Conservation (phyloP, 148 eudicot genomes). For the Limonium bicolor region DNA sequence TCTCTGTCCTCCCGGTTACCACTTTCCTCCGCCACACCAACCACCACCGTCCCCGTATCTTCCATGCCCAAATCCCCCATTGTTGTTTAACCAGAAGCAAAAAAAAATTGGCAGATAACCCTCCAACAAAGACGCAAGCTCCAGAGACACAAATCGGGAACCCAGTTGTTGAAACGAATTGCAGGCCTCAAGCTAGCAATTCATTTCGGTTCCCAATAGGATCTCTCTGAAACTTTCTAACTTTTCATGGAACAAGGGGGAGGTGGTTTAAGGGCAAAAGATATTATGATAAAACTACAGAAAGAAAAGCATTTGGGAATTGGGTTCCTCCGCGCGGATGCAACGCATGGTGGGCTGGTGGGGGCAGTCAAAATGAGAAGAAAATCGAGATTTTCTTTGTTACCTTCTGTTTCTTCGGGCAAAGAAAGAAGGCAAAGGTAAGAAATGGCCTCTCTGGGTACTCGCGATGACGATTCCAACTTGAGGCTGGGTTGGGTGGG, state of each 20-base stretch:
- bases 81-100: not conserved
- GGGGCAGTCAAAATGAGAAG: no score
- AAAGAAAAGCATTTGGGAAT: not conserved
- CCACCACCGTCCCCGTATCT: conserved; percentile 1
- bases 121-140: no score
- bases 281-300: not conserved
- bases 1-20: no score
- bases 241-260: no score
- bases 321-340: not conserved
- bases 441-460: no score
- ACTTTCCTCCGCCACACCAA: conserved; percentile 1
- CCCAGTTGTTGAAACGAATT: no score
- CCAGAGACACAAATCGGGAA: no score
- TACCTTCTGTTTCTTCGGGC: no score
- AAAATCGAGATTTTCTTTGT: not conserved
- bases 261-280: not conserved
- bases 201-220: not conserved
- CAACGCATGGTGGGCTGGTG: no score
- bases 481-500: no score
- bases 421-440: no score
- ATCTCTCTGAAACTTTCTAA: not conserved
- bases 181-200: not conserved
- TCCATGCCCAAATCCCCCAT: conserved; percentile 23
- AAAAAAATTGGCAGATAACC: not conserved
- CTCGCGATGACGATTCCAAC: no score